Percentiles rank a stretch among this genome's conserved stretches.
Conservation (phyloP, 768 basidiomycete species). For the Boletus sp. region DNA sequence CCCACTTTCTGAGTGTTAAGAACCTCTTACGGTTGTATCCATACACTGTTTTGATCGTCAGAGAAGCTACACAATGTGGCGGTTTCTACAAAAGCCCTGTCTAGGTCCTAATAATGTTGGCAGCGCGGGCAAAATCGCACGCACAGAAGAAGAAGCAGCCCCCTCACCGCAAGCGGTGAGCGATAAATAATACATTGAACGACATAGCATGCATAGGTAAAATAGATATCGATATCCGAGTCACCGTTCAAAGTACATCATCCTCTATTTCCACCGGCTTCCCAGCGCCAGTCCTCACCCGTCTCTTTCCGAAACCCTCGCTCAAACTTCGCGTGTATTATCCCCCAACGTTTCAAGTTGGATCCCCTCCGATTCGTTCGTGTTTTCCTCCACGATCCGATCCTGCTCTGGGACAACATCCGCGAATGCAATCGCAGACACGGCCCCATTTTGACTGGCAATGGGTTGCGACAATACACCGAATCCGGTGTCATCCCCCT, state of each 20-base stretch:
- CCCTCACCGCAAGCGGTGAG: too few species aligned
- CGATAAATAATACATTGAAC: too few species aligned
- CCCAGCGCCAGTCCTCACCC: not conserved
- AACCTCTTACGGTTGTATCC: too few species aligned
- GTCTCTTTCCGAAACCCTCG: not conserved
- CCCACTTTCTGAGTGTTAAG: too few species aligned
- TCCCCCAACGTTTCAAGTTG: not conserved
- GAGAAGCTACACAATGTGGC: too few species aligned
- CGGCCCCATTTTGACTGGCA: not conserved
- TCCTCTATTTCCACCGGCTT: not conserved
- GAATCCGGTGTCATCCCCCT: constrained; percentile 6
- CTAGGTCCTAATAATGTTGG: too few species aligned
- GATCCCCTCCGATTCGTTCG: not conserved
- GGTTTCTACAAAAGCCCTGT: too few species aligned
- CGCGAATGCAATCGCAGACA: not conserved
- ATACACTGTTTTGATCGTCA: too few species aligned
- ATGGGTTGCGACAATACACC: not conserved
- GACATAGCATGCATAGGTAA: too few species aligned
- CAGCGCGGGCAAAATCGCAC: too few species aligned
- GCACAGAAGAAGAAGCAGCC: too few species aligned
- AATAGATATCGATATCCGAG: not conserved
- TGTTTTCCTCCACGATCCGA: not conserved
- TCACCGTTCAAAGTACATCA: not conserved
- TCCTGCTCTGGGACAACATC: not conserved
- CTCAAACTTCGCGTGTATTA: not conserved